phyloP scores from a whole-genome alignment of 1,284 basidiomycete species.

The Irpex lacteus region DNA sequence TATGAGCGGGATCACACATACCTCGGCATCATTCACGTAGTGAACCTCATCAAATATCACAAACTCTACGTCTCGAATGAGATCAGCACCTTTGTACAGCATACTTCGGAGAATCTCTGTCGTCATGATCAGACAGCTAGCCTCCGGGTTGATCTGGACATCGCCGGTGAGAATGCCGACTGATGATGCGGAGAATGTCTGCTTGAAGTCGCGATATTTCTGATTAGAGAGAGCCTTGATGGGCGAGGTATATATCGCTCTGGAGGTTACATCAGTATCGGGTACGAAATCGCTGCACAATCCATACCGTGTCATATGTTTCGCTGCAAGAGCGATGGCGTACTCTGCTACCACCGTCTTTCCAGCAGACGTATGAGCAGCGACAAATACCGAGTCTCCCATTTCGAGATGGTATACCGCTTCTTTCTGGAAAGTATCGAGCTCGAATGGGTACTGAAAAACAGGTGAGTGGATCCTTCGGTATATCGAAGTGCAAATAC shows the following conservation, averaged over 20 bases:
- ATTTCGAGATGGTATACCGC: constrained; percentile 97
- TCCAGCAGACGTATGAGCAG: constrained; percentile 98
- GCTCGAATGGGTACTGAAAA: constrained; percentile 78
- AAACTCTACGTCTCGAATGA: constrained; percentile 98
- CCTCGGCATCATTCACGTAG: constrained; percentile 99
- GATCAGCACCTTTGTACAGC: constrained; percentile 97
- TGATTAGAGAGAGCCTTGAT: constrained; percentile 99
- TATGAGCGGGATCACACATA: constrained; percentile 28
- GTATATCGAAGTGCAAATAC: constrained; percentile 3
- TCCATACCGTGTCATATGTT: constrained; percentile 94
- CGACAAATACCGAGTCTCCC: constrained; percentile 98
- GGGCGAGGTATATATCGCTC: constrained; percentile 97
- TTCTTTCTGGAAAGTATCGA: constrained; percentile 95
- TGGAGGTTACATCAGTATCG: constrained; percentile 28
- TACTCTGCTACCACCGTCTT: constrained; percentile 99
- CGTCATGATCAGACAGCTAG: constrained; percentile 95
- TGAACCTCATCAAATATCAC: constrained; percentile 99
- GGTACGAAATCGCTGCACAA: constrained; percentile 1
- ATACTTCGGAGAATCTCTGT: constrained; percentile 99
- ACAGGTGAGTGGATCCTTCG: constrained; percentile 11
- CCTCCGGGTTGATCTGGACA: constrained; percentile 99
- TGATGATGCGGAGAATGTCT: constrained; percentile 88
- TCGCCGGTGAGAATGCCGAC: constrained; percentile 98
- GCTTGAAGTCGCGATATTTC: constrained; percentile 99
- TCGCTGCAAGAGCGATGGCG: constrained; percentile 93